Base-by-base conservation (phyloP, 345 rosid genomes). In the Aegle marmelos region DNA sequence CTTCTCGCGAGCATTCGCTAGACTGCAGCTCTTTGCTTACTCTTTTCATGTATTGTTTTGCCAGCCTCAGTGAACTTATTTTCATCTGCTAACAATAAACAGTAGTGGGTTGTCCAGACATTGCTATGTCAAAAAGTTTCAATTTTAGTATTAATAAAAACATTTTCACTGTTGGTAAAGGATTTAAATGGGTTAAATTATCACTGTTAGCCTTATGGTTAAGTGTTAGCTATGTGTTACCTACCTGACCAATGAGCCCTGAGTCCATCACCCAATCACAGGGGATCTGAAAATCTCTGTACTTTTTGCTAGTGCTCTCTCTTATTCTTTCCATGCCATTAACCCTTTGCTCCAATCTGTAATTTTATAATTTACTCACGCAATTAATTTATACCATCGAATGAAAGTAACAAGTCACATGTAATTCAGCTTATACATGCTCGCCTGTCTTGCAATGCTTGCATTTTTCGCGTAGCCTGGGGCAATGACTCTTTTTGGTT, bases 391-490 rank as follows among this genome's bases (percentile, higher is more conserved):
- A 8, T 34, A 62, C 68, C 1, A 60, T 72, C 56, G 24, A 65
- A 39, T 75, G 60, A 64, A 30, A 61, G 34, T 71, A 68, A 6
- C 41, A 82, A 60, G 70, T 79, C 66, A 74, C 73, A 67, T 17
- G 77, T 70, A 76, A 78, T 78, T 73, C 64, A 78, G 80, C 72
- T 79, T 85, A 72, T 87, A 90, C 97, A 88, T 92, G 85, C 95
- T 93, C 92, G 95, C 99, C 99, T 93, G 92, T 93, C 97, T 89
- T 93, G 98, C 81, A 91, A 78, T 41, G 91, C 86, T 85, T 92
- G 97, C 82, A 90, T 88, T 82, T 78, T 92, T 74, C 85, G 82
- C 54, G 89, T 77, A 65, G 88, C 88, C 54, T 80, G 87, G 30
- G 68, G 66, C 22, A 82, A 76, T 33, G 91, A 75, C 48, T 91